Evolutionary conservation across 805 yeast genomes (phyloP).

Genomic region (Wickerhamomyces mucosus): DNA sequence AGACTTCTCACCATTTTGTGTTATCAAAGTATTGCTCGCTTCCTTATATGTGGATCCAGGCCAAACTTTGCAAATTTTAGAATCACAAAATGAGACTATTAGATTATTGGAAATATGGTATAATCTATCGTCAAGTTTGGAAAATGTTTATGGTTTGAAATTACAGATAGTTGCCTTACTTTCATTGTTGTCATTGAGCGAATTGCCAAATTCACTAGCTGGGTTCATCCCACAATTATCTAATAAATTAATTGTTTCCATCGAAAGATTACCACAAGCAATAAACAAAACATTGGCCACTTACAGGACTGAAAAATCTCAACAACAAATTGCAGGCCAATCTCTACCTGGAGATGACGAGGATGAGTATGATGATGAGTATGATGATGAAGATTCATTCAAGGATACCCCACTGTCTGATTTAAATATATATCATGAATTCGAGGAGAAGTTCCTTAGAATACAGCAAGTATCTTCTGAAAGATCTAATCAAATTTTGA

Average conservation of each 20-base stretch:
- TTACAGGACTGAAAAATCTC: conserved; percentile 34
- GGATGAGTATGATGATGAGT: conserved; percentile 9
- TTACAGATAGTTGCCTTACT: conserved; percentile 60
- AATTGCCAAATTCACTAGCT: conserved; percentile 27
- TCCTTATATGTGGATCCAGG: conserved; percentile 54
- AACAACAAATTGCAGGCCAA: background rate
- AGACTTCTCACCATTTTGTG: conserved; percentile 30
- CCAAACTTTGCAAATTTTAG: conserved; percentile 42
- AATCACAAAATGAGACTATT: conserved; percentile 35
- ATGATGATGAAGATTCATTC: conserved; percentile 64
- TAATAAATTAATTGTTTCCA: conserved; percentile 36
- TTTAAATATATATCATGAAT: conserved; percentile 57
- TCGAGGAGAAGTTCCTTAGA: conserved; percentile 43
- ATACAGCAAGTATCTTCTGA: conserved; percentile 37
- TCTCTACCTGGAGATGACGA: conserved; percentile 10
- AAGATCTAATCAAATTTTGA: conserved; percentile 30
- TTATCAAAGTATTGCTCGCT: conserved; percentile 54
- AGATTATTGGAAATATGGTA: conserved; percentile 59
- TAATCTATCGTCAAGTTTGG: conserved; percentile 35
- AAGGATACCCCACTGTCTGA: conserved; percentile 73
- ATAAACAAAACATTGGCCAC: conserved; percentile 53
- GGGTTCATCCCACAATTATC: conserved; percentile 40
- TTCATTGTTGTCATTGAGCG: conserved; percentile 33
- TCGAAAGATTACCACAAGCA: conserved; percentile 65
- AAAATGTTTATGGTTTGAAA: conserved; percentile 71